Evolutionary conservation across 306 rosid species (phyloP), one percentile per base, ranked within the genome.

Genomic region (Acacia confusa): DNA sequence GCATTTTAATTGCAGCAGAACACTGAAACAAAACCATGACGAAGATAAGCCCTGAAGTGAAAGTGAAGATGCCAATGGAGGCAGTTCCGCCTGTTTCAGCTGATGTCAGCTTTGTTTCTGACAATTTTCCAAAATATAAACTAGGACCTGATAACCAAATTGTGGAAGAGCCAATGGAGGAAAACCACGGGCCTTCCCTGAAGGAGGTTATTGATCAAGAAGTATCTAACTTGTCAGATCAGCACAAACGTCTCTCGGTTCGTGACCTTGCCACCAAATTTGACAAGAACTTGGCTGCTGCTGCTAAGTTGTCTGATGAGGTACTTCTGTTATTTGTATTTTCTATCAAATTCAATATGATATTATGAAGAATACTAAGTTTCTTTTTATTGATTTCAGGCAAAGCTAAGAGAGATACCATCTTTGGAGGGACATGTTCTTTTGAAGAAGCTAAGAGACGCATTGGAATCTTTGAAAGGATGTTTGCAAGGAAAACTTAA

Each of bases 391-490:
- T 78, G 47, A 74, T 87, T 85, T 79, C 89, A 95, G 99, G 94
- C 98, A 44, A 95, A 90, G 85, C 86, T 95, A 60, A 89, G 96
- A 86, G 98, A 90, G 76, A 94, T 90, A 70, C 91, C 97, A 83
- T 93, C 99, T 74, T 90, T 95, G 91, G 99, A 95, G 87, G 99
- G 98, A 58, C 99, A 95, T 84, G 98, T 95, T 81, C 92, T 95
- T 80, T 86, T 93, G 89, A 95, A 95, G 88, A 95, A 95, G 84
- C 93, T 95, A 64, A 86, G 97, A 85, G 99, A 95, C 89, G 99
- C 99, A 20, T 86, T 95, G 75, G 99, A 95, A 79, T 87, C 75
- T 74, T 74, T 95, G 72, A 91, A 91, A 85, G 96, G 97, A 64
- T 84, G 88, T 72, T 87, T 95, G 86, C 82, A 91, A 0, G 99